phyloP scores from a whole-genome alignment of 768 basidiomycete species.

The Hygrocybe punicea region DNA sequence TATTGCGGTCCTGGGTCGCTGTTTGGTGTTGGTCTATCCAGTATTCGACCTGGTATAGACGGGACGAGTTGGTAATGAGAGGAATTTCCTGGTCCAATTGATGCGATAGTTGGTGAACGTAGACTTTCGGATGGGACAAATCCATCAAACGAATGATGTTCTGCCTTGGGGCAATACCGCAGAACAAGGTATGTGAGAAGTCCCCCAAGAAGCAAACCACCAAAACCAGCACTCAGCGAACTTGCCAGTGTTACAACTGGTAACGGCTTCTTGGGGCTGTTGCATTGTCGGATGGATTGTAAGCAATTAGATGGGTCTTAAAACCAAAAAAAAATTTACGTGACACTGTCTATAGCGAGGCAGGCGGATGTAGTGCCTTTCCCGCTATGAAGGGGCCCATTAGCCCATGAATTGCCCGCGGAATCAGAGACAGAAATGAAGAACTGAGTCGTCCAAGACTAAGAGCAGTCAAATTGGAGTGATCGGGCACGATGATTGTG shows the following conservation, averaged over 20 bases:
- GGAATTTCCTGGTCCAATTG: not conserved
- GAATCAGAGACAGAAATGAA: slow-evolving; percentile 55
- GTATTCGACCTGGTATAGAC: not conserved
- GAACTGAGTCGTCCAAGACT: slow-evolving; percentile 54
- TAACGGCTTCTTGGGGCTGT: not conserved
- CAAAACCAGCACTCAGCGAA: not conserved
- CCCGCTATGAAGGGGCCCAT: slow-evolving; percentile 57
- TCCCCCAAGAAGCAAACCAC: not conserved
- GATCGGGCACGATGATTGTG: not conserved
- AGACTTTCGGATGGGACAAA: too few species aligned
- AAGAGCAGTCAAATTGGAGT: not conserved
- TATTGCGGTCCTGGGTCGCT: slow-evolving; percentile 20
- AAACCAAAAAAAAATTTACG: not conserved
- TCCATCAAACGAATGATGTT: too few species aligned
- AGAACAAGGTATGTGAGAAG: not conserved
- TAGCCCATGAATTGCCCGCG: slow-evolving; percentile 49
- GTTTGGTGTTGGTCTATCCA: not conserved
- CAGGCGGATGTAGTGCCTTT: slow-evolving; percentile 19
- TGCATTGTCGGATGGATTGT: not conserved
- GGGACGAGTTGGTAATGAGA: not conserved
- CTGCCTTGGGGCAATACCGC: not conserved
- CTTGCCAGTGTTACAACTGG: not conserved
- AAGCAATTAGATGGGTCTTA: not conserved
- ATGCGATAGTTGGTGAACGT: too few species aligned
- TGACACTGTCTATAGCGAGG: not conserved